Base-by-base conservation (phyloP, 177 flowering plant genomes). In the Vitis hybrid region DNA sequence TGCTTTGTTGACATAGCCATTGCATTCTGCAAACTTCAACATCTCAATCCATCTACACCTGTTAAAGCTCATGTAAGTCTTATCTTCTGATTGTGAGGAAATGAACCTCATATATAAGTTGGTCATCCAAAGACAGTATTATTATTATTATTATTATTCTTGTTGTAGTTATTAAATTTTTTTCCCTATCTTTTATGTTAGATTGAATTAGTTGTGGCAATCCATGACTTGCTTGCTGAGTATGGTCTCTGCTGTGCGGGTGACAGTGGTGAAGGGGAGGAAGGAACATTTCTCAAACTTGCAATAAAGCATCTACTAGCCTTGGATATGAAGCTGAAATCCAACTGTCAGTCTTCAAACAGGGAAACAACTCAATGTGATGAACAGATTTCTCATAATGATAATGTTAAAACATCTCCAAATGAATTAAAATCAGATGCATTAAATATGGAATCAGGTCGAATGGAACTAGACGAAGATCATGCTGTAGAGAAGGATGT, bases 201-300 rank as follows among this genome's bases (percentile, higher is more conserved):
- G 99, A 93, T 91, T 75, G 97, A 91, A 32, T 76, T 95, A 71
- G 85, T 93, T 79, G 92, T 83, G 64, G 92, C 95, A 54, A 74
- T 84, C 57, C 99, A 95, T 87, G 97, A 93, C 66, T 79, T 91
- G 81, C 95, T 95, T 68, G 97, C 98, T 72, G 99, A 91, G 72
- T 88, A 89, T 80, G 99, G 97, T 60, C 82, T 95, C 66, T 95
- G 99, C 77, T 95, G 98, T 83, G 90, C 89, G 58, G 86, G 89
- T 68, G 88, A 82, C 66, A 85, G 81, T 74, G 78, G 86, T 71
- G 86, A 85, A 74, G 96, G 92, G 61, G 92, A 88, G 78, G 97
- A 90, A 78, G 99, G 97, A 72, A 81, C 83, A 67, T 95, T 91
- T 85, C 91, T 95, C 68, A 93, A 87, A 80, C 86, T 91, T 82